A percentile compares a stretch with the other conserved stretches of the same genome.
Evolutionary conservation across 306 rosid genomes (phyloP).

Genomic region (Cucurbita pepo): DNA sequence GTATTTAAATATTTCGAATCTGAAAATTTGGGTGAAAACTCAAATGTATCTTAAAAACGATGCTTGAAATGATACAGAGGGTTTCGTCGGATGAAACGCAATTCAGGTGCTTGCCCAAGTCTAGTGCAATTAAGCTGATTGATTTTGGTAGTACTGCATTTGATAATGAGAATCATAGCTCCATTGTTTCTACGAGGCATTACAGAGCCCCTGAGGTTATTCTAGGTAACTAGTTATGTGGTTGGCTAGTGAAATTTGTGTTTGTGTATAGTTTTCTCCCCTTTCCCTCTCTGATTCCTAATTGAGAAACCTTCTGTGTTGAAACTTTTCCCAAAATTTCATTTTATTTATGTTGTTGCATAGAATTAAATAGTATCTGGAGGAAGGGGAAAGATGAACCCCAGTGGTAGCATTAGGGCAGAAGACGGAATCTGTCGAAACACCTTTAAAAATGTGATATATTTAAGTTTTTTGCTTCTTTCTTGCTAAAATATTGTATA

Average conservation of each 20-base stretch:
- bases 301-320: not conserved
- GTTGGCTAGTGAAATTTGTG: conserved; percentile 24
- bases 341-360: not conserved
- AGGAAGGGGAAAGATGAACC: not conserved
- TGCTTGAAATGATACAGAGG: conserved; percentile 75
- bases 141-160: conserved; percentile 95
- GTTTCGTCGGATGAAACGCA: conserved; percentile 58
- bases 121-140: conserved; percentile 99
- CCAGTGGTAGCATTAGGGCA: not conserved
- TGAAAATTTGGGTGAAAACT: conserved; percentile 20
- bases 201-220: conserved; percentile 97
- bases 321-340: not conserved
- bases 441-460: not conserved
- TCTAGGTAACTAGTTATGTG: conserved; percentile 59
- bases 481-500: not conserved
- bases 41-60: conserved; percentile 19
- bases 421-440: not conserved
- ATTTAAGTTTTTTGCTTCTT: not conserved
- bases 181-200: conserved; percentile 94
- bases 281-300: not conserved
- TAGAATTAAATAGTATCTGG: not conserved
- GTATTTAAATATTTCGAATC: conserved; percentile 35
- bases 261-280: conserved; percentile 7
- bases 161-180: conserved; percentile 83
- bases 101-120: conserved; percentile 94